Conservation (phyloP, 306 rosid species). For the Cucurbita maxima region DNA sequence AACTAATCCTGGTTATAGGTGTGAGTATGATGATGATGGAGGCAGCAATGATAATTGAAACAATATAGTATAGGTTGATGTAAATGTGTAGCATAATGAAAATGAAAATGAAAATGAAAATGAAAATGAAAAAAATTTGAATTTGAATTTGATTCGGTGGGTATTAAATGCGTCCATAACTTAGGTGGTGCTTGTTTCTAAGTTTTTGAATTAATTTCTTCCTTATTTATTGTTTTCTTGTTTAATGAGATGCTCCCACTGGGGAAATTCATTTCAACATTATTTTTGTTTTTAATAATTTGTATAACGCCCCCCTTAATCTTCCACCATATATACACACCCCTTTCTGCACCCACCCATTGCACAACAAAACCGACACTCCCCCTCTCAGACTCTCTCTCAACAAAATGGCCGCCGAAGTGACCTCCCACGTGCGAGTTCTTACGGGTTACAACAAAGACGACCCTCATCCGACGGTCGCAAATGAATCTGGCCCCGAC, state of each 20-base stretch:
- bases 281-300: too few relatives aligned
- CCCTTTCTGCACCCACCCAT: neutral
- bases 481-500: constrained; percentile 39
- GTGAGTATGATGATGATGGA: neutral
- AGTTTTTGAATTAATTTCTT: neutral
- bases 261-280: neutral
- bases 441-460: constrained; percentile 40
- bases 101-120: neutral
- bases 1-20: too few relatives aligned
- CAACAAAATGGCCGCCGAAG: constrained; percentile 65
- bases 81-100: neutral
- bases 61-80: neutral
- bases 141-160: neutral
- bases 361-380: neutral
- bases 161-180: neutral
- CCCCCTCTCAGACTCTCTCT: neutral
- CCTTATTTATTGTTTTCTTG: neutral
- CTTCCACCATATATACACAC: neutral
- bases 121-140: neutral
- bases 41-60: too few relatives aligned
- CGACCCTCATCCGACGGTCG: constrained; percentile 55
- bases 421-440: constrained; percentile 58
- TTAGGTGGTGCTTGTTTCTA: neutral
- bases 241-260: neutral
- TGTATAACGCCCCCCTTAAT: too few relatives aligned